Evolutionary conservation across 257 asterid genomes (phyloP).

Genomic region (Plantago elongata): DNA sequence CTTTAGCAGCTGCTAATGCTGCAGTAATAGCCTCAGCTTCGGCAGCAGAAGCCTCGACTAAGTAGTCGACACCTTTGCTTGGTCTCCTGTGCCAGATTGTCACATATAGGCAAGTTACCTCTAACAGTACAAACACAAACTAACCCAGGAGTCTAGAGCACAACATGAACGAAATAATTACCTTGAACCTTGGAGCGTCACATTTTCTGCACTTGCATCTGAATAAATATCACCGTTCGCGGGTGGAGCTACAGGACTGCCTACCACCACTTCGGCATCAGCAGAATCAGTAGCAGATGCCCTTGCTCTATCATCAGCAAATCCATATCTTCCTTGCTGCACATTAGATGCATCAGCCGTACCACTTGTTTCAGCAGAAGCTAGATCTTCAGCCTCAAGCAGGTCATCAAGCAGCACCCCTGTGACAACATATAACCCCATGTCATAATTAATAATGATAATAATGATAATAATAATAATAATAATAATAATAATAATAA

Average conservation of each 20-base stretch:
- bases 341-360: constrained; percentile 77
- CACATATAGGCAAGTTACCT: constrained; percentile 19
- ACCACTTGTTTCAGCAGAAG: constrained; percentile 89
- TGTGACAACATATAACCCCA: constrained; percentile 2
- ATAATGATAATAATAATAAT: too few species aligned
- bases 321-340: constrained; percentile 65
- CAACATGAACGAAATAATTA: constrained; percentile 19
- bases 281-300: constrained; percentile 41
- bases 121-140: background rate
- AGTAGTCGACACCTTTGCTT: constrained; percentile 84
- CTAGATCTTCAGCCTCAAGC: constrained; percentile 95
- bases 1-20: constrained; percentile 91
- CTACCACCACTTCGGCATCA: constrained; percentile 85
- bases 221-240: constrained; percentile 74
- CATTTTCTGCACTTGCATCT: constrained; percentile 87
- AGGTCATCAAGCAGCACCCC: constrained; percentile 94
- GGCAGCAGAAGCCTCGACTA: constrained; percentile 95
- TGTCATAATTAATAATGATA: too few species aligned
- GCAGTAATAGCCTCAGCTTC: constrained; percentile 98
- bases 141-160: background rate
- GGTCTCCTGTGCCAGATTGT: constrained; percentile 35
- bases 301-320: constrained; percentile 59
- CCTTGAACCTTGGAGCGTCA: constrained; percentile 73
- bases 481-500: too few species aligned
- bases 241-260: constrained; percentile 84